Base-by-base conservation (phyloP, 805 yeast species). In the Yamadazyma laniorum region DNA sequence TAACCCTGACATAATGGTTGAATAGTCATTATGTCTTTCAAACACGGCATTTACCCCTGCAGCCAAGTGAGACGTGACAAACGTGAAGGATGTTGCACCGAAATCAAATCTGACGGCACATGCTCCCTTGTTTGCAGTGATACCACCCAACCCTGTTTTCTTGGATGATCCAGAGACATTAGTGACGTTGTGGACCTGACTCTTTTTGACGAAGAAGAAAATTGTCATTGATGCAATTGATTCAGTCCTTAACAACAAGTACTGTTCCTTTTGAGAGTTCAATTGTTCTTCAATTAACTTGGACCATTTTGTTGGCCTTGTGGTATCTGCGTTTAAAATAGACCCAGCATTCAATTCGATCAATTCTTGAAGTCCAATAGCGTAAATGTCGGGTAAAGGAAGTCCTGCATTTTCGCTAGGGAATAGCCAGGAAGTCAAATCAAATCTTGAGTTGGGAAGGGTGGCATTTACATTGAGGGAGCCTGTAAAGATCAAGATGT, bases 101-200 rank as follows among this genome's bases (percentile, higher is more conserved):
- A 75, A 87, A 35, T 83, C 78, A 61, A 91, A 85, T 44, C 96
- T 74, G 12, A 93, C 87, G 0, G 95, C 96, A 43, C 90, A 95
- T 3, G 95, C 96, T 31, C 99, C 99, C 59, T 91, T 91, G 58
- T 93, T 91, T 13, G 97, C 99, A 0, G 98, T 79, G 66, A 93
- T 91, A 31, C 99, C 99, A 26, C 97, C 96, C 38, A 93, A 67
- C 0, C 98, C 99, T 0, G 98, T 91, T 61, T 91, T 91, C 52
- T 90, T 91, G 9, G 85, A 76, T n/a, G 90, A 76, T n/a, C 97
- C 97, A 49, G 89, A 90, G 4, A 93, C 96, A 52, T 84, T 82
- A 11, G 86, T 85, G 3, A 93, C 80, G 28, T 61, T 41, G 18
- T 40, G 38, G 17, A 54, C 53, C 35, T 52, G 47, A 6, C 45